phyloP scores from a whole-genome alignment of 768 basidiomycete genomes.

The Russula olivacea region DNA sequence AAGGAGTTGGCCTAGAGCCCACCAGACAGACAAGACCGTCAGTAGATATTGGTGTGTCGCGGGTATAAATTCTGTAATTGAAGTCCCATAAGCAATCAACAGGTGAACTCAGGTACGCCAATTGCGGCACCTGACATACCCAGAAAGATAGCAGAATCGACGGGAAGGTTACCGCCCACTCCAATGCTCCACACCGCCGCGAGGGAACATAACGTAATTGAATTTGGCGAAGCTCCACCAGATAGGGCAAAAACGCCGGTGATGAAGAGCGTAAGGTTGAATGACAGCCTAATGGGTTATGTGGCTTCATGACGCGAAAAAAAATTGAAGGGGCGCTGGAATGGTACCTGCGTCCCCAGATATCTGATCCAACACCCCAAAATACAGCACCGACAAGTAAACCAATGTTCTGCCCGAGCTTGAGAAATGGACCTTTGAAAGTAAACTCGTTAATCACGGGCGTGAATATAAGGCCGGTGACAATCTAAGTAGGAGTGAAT shows the following conservation, averaged over 20 bases:
- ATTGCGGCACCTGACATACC: conserved; percentile 36
- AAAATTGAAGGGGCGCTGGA: background rate
- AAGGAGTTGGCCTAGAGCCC: conserved; percentile 70
- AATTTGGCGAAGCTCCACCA: conserved; percentile 54
- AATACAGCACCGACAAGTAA: conserved; percentile 62
- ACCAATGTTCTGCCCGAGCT: conserved; percentile 67
- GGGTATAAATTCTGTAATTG: conserved; percentile 54
- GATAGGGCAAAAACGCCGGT: conserved; percentile 60
- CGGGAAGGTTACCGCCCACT: conserved; percentile 68
- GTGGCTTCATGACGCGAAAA: background rate
- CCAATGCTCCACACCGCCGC: conserved; percentile 58
- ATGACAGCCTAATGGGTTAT: conserved; percentile 44
- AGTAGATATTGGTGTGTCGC: conserved; percentile 69
- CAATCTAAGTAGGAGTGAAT: conserved; percentile 38
- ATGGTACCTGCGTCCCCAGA: conserved; percentile 61
- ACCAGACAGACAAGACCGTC: conserved; percentile 72
- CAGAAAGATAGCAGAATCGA: conserved; percentile 71
- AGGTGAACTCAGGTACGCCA: background rate
- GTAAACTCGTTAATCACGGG: conserved; percentile 62
- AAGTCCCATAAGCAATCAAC: background rate
- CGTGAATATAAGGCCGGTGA: conserved; percentile 58
- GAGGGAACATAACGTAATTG: conserved; percentile 45
- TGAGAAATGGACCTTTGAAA: conserved; percentile 55
- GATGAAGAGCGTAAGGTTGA: conserved; percentile 66
- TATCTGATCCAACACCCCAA: conserved; percentile 62